A percentile compares a stretch with the other conserved stretches of the same genome.
Conservation (phyloP, 768 basidiomycete genomes). For the Lactarius akahatsu region DNA sequence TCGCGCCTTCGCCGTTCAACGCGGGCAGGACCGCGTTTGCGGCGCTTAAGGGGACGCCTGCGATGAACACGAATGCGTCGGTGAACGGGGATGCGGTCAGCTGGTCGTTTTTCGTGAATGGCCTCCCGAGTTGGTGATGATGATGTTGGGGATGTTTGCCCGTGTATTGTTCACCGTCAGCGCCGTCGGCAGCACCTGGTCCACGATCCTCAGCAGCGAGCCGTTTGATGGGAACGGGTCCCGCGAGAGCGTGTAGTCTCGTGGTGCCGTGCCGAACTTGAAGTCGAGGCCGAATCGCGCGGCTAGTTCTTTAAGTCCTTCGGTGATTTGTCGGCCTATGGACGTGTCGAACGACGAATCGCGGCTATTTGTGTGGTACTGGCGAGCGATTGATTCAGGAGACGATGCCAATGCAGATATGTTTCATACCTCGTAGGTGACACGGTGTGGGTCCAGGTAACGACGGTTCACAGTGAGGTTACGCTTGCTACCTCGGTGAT, state of each 20-base stretch:
- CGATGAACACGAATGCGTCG: constrained; percentile 62
- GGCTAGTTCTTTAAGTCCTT: constrained; percentile 53
- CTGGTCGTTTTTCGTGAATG: constrained; percentile 81
- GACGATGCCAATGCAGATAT: background rate
- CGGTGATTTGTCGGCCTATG: constrained; percentile 52
- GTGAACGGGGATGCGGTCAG: constrained; percentile 71
- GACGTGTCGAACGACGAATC: constrained; percentile 61
- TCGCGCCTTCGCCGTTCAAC: constrained; percentile 49
- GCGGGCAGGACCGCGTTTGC: constrained; percentile 54
- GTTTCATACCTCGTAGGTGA: constrained; percentile 62
- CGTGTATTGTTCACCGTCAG: constrained; percentile 65
- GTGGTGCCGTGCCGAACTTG: constrained; percentile 70
- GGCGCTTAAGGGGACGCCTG: constrained; percentile 48
- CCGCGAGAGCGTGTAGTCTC: constrained; percentile 68
- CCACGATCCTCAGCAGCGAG: constrained; percentile 59
- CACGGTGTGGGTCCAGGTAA: constrained; percentile 78
- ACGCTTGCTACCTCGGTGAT: constrained; percentile 40
- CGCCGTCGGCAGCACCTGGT: constrained; percentile 42
- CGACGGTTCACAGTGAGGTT: constrained; percentile 65
- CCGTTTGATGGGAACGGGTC: constrained; percentile 60
- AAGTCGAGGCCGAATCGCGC: constrained; percentile 59
- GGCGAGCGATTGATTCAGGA: background rate
- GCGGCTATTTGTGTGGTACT: constrained; percentile 66
- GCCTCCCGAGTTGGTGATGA: constrained; percentile 63
- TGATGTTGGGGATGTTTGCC: constrained; percentile 55